Percentiles rank a stretch among this genome's conserved stretches.
Conservation (phyloP, 2,329 filamentous ascomycete genomes). For the Phyllosticta citriasiana region DNA sequence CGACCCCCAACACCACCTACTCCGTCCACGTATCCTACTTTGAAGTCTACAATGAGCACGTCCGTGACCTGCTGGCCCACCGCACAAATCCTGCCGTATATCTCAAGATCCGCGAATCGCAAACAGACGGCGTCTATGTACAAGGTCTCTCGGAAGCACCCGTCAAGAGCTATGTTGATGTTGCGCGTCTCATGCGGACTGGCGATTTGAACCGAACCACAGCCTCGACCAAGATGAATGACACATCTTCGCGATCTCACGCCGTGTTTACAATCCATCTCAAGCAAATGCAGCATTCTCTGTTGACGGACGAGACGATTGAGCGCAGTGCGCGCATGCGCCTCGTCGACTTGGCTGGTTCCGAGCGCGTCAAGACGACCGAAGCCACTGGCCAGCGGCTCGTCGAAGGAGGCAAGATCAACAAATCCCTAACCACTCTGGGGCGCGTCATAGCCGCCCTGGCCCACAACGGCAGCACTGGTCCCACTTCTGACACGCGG, state of each 20-base stretch:
- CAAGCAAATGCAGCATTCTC: conserved; percentile 95
- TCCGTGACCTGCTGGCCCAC: conserved; percentile 82
- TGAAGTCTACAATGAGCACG: conserved; percentile 98
- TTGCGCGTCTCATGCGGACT: conserved; percentile 80
- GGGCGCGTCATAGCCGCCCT: conserved; percentile 92
- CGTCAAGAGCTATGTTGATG: conserved; percentile 76
- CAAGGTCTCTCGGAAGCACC: conserved; percentile 92
- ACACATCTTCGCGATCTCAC: conserved; percentile 91
- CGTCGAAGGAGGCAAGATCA: conserved; percentile 95
- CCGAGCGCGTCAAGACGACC: conserved; percentile 87
- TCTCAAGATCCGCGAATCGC: conserved; percentile 93
- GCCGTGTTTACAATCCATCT: conserved; percentile 97
- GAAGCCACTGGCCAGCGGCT: conserved; percentile 87
- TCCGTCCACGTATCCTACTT: conserved; percentile 97
- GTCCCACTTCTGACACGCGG: conserved; percentile 44
- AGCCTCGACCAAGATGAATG: conserved; percentile 98
- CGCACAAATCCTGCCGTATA: conserved; percentile 75
- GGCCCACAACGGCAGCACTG: conserved; percentile 27
- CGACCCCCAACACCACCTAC: conserved; percentile 88
- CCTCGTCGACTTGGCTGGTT: conserved; percentile 88
- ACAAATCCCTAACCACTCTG: conserved; percentile 93
- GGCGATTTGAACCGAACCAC: conserved; percentile 81
- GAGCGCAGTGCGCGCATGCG: conserved; percentile 90
- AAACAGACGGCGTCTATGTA: conserved; percentile 89
- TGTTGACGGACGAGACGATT: conserved; percentile 95